Base-by-base conservation (phyloP, 345 rosid species). In the Melaleuca quinquenervia region DNA sequence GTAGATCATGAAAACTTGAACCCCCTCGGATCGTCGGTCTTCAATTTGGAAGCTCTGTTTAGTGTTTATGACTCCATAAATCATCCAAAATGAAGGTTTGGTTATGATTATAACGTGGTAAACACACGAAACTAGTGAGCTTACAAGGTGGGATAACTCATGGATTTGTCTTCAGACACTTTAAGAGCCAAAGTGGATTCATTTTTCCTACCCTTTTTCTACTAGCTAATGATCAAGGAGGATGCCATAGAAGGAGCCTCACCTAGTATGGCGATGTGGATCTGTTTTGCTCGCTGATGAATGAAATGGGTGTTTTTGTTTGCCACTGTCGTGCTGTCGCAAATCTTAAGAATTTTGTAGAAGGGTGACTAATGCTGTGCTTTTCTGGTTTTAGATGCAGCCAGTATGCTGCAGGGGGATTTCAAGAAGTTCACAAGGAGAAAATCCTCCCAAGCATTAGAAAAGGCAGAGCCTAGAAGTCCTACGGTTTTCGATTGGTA, bases 401-500 rank as follows among this genome's bases (percentile, higher is more conserved):
- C 95, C 74, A 92, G 93, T 86, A 94, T 92, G 85, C 96, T 93
- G 64, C 76, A 78, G 27, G 94, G 89, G 87, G 94, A 92, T 83
- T 90, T 90, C 85, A 89, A 83, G 90, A 87, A 85, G 86, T 82
- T 88, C 52, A 86, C 85, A 26, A 88, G 90, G 90, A 91, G 90
- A 78, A 94, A 89, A 84, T 15, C 87, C 53, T 18, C 90, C 3
- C 92, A 89, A 84, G 89, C 88, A 82, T 51, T 50, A 20, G 86
- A 89, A 32, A 83, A 50, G 45, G 85, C 88, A 20, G 94, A 91
- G 87, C 86, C 92, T 53, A 90, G 87, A 91, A 95, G 89, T 90
- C 93, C 90, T 80, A 93, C 91, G 20, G 90, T 90, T 91, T 91
- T 88, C 75, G 94, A 95, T 85, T 96, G 96, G 96, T 95, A 84